These are phyloP conservation scores for Xylariaceae sp. DNA, from an alignment of 2,329 filamentous ascomycete genomes.

Conservation along the genomic window DNA sequence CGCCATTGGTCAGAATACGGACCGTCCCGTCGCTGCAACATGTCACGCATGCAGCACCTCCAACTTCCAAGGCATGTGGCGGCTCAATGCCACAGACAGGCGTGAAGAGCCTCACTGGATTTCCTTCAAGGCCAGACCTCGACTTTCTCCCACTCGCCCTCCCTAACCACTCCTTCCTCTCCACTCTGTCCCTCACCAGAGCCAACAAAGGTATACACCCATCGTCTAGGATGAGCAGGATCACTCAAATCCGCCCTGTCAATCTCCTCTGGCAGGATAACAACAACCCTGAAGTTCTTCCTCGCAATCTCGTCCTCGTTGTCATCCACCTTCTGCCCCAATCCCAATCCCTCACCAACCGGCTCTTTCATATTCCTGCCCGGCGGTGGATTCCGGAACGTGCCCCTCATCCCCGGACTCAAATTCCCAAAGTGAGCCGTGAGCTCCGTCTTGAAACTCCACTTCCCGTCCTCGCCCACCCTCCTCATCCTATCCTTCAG, in stretches of 20 bases:
- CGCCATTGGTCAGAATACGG: too few relatives aligned
- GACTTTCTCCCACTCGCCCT: conserved; percentile 59
- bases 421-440: conserved; percentile 89
- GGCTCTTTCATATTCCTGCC: conserved; percentile 56
- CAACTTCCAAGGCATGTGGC: too few relatives aligned
- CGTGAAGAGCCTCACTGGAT: too few relatives aligned
- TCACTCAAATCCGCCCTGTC: conserved; percentile 71
- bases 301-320: conserved; percentile 68
- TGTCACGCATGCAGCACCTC: too few relatives aligned
- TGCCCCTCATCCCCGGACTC: conserved; percentile 72
- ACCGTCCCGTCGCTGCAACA: too few relatives aligned
- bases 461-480: conserved; percentile 35
- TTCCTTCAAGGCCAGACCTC: conserved; percentile 63
- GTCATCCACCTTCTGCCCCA: conserved; percentile 65
- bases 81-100: too few relatives aligned
- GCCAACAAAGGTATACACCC: conserved; percentile 60
- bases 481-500: conserved; percentile 60
- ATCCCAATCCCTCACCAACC: conserved; percentile 38
- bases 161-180: conserved; percentile 32
- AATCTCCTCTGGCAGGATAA: conserved; percentile 73
- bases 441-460: conserved; percentile 77
- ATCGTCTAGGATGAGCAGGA: conserved; percentile 58
- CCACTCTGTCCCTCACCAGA: conserved; percentile 31
- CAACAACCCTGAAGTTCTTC: conserved; percentile 75
- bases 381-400: conserved; percentile 69